Evolutionary conservation across 768 basidiomycete species (phyloP), one percentile per base, ranked within the genome.

Genomic region (Boletus tylopilopsis): DNA sequence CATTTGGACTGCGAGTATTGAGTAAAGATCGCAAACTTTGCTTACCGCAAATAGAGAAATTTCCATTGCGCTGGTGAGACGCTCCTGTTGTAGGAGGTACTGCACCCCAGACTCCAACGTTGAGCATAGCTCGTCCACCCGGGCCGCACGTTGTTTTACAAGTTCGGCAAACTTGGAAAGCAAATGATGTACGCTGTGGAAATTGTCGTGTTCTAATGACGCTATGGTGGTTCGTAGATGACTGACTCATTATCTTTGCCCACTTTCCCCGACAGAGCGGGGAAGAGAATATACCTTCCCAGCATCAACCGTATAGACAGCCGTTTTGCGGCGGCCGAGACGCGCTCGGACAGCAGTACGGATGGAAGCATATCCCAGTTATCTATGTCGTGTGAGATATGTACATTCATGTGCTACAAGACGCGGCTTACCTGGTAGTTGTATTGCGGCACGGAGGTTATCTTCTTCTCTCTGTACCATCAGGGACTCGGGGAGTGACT

Each of bases 311-410:
- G 75, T n/a, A 80, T 56, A 7, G 80, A 75, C 35, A 89, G 62
- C 4, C 86, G 77, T 57, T 74, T 76, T 6, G 83, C 75, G 18
- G 84, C 83, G 23, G 80, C 77, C 18, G 88, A 89, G 19, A 73
- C 67, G 21, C 71, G 55, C 16, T 71, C 66, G 2, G 82, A 84
- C 11, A 71, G 66, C 15, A 86, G 64, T 8, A 76, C 62, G 13
- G 58, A 61, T 9, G 73, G 59, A 23, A 86, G 58, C 36, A 66
- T 69, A n/a, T 66, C 49, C 84, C 80, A 90, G 7, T 63, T 71
- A 39, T 79, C 87, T 86, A 27, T 27, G 2, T 48, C 27, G 34
- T 18, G 40, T 66, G 32, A 67, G 56, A 43, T 32, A n/a, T n/a
- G n/a, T n/a, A 10, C 44, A 37, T 18, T 5, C 22, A 41, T 19